Percentiles rank a stretch among this genome's conserved stretches.
These are phyloP conservation scores for Tolypocladium amazonense DNA, from an alignment of 2,329 filamentous ascomycete genomes.

Conservation along the genomic window DNA sequence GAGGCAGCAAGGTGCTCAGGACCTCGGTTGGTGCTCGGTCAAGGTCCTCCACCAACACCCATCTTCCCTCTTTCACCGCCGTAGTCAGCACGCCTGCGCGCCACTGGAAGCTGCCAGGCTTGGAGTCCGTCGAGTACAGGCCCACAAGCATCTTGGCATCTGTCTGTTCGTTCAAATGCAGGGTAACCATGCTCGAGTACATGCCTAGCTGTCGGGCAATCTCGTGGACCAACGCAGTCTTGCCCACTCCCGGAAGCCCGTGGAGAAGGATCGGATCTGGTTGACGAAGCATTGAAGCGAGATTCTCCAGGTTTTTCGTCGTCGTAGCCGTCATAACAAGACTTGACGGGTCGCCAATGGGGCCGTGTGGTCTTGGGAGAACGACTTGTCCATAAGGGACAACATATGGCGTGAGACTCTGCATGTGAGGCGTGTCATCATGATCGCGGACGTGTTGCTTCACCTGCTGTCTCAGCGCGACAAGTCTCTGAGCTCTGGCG, in stretches of 20 bases:
- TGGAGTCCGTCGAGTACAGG: slow-evolving; percentile 81
- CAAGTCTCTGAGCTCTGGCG: slow-evolving; percentile 35
- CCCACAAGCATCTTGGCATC: slow-evolving; percentile 95
- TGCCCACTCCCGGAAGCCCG: slow-evolving; percentile 78
- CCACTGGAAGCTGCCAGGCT: slow-evolving; percentile 87
- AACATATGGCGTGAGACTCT: slow-evolving; percentile 48
- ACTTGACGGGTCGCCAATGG: slow-evolving; percentile 31
- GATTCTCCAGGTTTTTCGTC: slow-evolving; percentile 54
- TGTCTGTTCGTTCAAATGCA: slow-evolving; percentile 96
- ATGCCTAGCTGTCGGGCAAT: slow-evolving; percentile 72
- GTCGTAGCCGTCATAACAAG: slow-evolving; percentile 67
- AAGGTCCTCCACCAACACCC: slow-evolving; percentile 95
- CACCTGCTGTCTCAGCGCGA: slow-evolving; percentile 28
- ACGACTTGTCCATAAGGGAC: slow-evolving; percentile 56
- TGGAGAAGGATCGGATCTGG: slow-evolving; percentile 68
- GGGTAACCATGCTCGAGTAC: slow-evolving; percentile 73
- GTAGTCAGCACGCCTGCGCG: slow-evolving; percentile 85
- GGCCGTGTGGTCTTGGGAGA: slow-evolving; percentile 50
- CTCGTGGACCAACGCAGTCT: slow-evolving; percentile 78
- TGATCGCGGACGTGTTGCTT: slow-evolving; percentile 10
- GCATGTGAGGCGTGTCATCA: slow-evolving; percentile 11
- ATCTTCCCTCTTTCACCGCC: slow-evolving; percentile 85
- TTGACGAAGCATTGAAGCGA: slow-evolving; percentile 58
- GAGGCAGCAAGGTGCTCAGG: slow-evolving; percentile 80
- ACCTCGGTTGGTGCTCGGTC: slow-evolving; percentile 93